A percentile compares a stretch with the other conserved stretches of the same genome.
Conservation (phyloP, 2,329 filamentous ascomycete genomes). For the Cordyceps fumosorosea region DNA sequence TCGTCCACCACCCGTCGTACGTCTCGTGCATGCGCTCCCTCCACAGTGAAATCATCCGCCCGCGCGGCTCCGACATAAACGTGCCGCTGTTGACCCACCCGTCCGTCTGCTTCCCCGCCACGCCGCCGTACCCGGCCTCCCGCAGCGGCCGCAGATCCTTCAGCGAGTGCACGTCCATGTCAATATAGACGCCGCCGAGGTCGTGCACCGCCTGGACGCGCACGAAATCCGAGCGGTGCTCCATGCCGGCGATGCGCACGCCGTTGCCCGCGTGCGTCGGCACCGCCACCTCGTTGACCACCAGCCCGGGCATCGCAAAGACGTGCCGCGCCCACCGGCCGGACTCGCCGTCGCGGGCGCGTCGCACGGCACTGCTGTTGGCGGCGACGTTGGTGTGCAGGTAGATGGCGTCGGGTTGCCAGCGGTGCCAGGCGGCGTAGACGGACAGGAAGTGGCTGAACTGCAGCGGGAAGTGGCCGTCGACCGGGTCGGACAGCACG, state of each 20-base stretch:
- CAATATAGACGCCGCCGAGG: constrained; percentile 20
- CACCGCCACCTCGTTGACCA: constrained; percentile 26
- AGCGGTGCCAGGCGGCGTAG: constrained; percentile 18
- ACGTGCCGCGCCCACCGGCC: constrained; percentile 22
- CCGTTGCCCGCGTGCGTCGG: constrained; percentile 17
- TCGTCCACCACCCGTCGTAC: constrained; percentile 24
- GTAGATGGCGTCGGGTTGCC: constrained; percentile 20
- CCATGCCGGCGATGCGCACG: constrained; percentile 12
- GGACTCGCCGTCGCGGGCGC: constrained; percentile 10
- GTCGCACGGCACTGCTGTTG: constrained; percentile 27
- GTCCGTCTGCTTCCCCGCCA: constrained; percentile 16
- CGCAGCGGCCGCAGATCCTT: constrained; percentile 14
- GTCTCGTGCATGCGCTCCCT: constrained; percentile 21
- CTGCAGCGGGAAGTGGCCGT: constrained; percentile 17
- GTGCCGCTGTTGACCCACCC: constrained; percentile 19
- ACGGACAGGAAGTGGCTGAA: constrained; percentile 22
- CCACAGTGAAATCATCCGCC: constrained; percentile 18
- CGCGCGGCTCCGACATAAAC: constrained; percentile 19
- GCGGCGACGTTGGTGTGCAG: constrained; percentile 22
- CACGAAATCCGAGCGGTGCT: constrained; percentile 20
- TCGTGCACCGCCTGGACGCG: constrained; percentile 18
- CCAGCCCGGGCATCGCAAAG: constrained; percentile 18
- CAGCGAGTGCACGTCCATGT: constrained; percentile 18
- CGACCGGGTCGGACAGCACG: constrained; percentile 16
- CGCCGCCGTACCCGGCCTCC: constrained; percentile 12